These are phyloP conservation scores for Candida sithepensis DNA, from an alignment of 805 yeast genomes.

Conservation along the genomic window DNA sequence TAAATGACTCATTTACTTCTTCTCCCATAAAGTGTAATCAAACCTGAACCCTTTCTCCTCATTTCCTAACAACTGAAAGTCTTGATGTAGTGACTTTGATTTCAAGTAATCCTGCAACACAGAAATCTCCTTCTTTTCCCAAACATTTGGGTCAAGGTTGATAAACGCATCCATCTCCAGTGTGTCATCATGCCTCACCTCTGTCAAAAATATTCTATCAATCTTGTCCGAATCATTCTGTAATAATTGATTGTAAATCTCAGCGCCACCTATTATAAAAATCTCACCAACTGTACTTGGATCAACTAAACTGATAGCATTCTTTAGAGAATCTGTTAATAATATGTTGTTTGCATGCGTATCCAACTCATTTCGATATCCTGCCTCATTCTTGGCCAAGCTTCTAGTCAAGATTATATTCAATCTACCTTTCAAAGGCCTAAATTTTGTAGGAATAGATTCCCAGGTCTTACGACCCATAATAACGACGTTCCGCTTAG, in stretches of 20 bases:
- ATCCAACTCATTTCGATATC: slow-evolving; percentile 25
- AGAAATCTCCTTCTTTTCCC: slow-evolving; percentile 34
- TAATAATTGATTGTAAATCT: slow-evolving; percentile 60
- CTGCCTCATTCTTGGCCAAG: slow-evolving; percentile 19
- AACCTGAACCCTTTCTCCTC: slow-evolving; percentile 44
- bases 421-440: slow-evolving; percentile 74
- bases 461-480: slow-evolving; percentile 99
- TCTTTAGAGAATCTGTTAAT: slow-evolving; percentile 40
- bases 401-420: slow-evolving; percentile 73
- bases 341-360: slow-evolving; percentile 14
- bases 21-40: slow-evolving; percentile 59
- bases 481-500: slow-evolving; percentile 65
- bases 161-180: slow-evolving; percentile 73
- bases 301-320: slow-evolving; percentile 37
- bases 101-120: slow-evolving; percentile 35
- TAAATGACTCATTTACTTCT: no score
- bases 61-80: slow-evolving; percentile 30
- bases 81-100: slow-evolving; percentile 34
- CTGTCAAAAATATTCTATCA: slow-evolving; percentile 64
- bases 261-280: slow-evolving; percentile 91
- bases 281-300: slow-evolving; percentile 47
- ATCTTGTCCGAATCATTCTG: slow-evolving; percentile 31
- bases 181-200: slow-evolving; percentile 40
- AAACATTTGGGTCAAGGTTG: slow-evolving; percentile 32
- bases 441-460: slow-evolving; percentile 77